Evolutionary conservation across 345 rosid species (phyloP).

Genomic region (Salix suchowensis): DNA sequence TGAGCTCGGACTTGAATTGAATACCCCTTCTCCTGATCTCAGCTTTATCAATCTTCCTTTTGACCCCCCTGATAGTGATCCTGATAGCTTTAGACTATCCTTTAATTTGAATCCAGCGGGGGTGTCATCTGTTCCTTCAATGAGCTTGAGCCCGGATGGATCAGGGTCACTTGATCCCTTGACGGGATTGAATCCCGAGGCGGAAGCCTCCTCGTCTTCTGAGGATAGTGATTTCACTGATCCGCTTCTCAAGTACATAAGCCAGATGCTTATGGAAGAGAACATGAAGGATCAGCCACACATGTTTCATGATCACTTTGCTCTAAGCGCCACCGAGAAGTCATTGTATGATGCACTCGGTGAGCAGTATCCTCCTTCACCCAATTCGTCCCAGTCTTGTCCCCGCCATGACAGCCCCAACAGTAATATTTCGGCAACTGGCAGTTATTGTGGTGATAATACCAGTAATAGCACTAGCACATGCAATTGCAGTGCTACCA

Average conservation of each 20-base stretch:
- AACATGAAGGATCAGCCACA: constrained; percentile 24
- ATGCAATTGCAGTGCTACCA: background rate
- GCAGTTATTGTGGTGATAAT: constrained; percentile 9
- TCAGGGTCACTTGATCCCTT: constrained; percentile 2
- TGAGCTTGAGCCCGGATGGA: background rate
- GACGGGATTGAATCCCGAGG: constrained; percentile 27
- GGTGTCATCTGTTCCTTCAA: constrained; percentile 4
- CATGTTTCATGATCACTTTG: constrained; percentile 23
- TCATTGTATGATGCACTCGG: constrained; percentile 22
- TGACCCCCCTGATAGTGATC: constrained; percentile 4
- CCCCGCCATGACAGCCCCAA: constrained; percentile 19
- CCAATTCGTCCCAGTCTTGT: background rate
- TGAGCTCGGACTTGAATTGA: background rate
- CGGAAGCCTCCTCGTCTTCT: constrained; percentile 21
- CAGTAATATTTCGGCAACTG: constrained; percentile 12
- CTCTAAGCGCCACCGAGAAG: constrained; percentile 22
- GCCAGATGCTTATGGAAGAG: constrained; percentile 31
- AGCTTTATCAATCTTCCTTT: constrained; percentile 10
- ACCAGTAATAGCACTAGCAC: background rate
- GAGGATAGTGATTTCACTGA: constrained; percentile 25
- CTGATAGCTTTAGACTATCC: background rate
- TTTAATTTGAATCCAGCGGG: constrained; percentile 7
- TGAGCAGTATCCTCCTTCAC: constrained; percentile 10
- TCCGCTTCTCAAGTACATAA: constrained; percentile 26
- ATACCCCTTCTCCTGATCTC: constrained; percentile 13